phyloP scores from a whole-genome alignment of 805 yeast genomes.

The Babjeviella inositovora region DNA sequence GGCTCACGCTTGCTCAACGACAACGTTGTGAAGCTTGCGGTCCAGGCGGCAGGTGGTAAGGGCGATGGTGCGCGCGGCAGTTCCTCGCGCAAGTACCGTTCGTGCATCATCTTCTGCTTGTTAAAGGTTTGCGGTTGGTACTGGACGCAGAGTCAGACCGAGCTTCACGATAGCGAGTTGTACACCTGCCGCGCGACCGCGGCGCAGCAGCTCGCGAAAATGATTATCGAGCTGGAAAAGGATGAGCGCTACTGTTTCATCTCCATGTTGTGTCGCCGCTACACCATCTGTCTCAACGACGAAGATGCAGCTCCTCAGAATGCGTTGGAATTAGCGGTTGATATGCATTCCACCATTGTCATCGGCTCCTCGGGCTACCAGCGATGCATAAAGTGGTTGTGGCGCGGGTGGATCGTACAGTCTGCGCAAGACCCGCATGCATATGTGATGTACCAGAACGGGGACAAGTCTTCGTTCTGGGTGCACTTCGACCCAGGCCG shows the following conservation, averaged over 20 bases:
- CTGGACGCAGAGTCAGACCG: slow-evolving; percentile 34
- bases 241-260: slow-evolving; percentile 48
- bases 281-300: slow-evolving; percentile 46
- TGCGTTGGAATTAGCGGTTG: slow-evolving; percentile 77
- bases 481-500: slow-evolving; percentile 72
- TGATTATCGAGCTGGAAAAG: slow-evolving; percentile 44
- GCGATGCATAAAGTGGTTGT: slow-evolving; percentile 74
- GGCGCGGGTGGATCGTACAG: slow-evolving; percentile 90
- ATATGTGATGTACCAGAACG: slow-evolving; percentile 47
- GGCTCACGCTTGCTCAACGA: slow-evolving; percentile 45
- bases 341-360: slow-evolving; percentile 62
- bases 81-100: slow-evolving; percentile 45
- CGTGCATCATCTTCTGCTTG: slow-evolving; percentile 53
- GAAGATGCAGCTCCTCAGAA: slow-evolving; percentile 48
- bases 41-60: slow-evolving; percentile 69
- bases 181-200: slow-evolving; percentile 44
- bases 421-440: slow-evolving; percentile 51
- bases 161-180: slow-evolving; percentile 53
- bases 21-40: slow-evolving; percentile 40
- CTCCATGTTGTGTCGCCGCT: slow-evolving; percentile 65
- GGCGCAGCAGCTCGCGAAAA: slow-evolving; percentile 62
- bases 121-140: slow-evolving; percentile 75
- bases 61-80: slow-evolving; percentile 41
- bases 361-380: slow-evolving; percentile 76
- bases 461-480: slow-evolving; percentile 32